Conservation (phyloP, 192 early-diverging fungal species). For the Coemansia sp. region DNA sequence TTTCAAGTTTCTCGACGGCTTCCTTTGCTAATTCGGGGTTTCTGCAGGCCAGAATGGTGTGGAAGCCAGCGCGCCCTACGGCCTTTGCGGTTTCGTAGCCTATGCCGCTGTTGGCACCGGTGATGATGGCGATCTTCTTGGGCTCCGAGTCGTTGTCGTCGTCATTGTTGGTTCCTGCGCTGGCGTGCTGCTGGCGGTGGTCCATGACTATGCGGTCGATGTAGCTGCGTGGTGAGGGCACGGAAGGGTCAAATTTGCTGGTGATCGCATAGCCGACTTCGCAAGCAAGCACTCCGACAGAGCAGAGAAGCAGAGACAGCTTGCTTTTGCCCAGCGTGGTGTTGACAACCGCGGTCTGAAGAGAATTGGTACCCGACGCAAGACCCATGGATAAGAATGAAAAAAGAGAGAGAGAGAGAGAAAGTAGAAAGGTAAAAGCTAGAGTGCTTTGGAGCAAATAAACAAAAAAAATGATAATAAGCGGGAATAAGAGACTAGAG, state of each 20-base stretch:
- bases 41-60: conserved; percentile 34
- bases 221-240: not conserved
- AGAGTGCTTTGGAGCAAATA: conserved; percentile 11
- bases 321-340: conserved; percentile 4
- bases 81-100: conserved; percentile 53
- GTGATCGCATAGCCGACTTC: not conserved
- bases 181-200: not conserved
- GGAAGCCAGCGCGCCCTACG: conserved; percentile 45
- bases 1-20: conserved; percentile 15
- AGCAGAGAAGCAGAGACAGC: not conserved
- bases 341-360: conserved; percentile 1
- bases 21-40: conserved; percentile 1
- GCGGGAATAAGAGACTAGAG: not conserved
- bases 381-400: conserved; percentile 11
- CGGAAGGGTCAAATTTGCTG: conserved; percentile 3
- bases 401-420: conserved; percentile 9
- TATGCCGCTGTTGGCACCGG: conserved; percentile 55
- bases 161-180: not conserved
- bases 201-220: conserved; percentile 3
- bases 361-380: conserved; percentile 3
- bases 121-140: conserved; percentile 17
- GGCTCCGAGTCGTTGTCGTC: no score
- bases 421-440: conserved; percentile 15
- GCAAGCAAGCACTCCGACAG: not conserved
- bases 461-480: not conserved